A percentile compares a stretch with the other conserved stretches of the same genome.
These are phyloP conservation scores for Dictyostelium purpureum DNA, from an alignment of 78 protist genomes.

Conservation along the genomic window DNA sequence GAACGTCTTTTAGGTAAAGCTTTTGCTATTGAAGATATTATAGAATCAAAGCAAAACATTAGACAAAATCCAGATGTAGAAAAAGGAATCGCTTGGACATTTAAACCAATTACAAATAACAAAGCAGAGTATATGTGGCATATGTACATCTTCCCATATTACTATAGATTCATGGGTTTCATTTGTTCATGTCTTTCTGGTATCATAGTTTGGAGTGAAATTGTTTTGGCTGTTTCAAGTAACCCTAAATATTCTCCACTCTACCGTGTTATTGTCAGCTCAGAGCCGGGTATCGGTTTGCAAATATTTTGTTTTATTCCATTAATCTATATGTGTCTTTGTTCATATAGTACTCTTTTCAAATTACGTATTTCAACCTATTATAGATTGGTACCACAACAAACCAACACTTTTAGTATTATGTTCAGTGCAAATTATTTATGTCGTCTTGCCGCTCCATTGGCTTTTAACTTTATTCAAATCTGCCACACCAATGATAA, in stretches of 20 bases:
- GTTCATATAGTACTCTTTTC: constrained; percentile 73
- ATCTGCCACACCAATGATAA: constrained; percentile 7
- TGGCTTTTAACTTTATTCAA: constrained; percentile 57
- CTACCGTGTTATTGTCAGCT: background rate
- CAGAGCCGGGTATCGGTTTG: constrained; percentile 21
- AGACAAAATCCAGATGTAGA: background rate
- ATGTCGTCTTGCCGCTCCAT: constrained; percentile 62
- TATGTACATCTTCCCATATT: constrained; percentile 32
- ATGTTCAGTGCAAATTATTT: constrained; percentile 71
- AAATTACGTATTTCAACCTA: constrained; percentile 59
- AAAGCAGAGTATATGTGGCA: constrained; percentile 53
- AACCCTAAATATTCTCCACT: constrained; percentile 9
- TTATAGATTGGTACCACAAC: constrained; percentile 77
- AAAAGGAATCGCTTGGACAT: constrained; percentile 25
- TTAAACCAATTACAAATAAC: background rate
- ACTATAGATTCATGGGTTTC: constrained; percentile 11
- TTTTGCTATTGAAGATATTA: constrained; percentile 67
- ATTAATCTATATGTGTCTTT: constrained; percentile 56
- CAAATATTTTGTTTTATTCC: constrained; percentile 76
- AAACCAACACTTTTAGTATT: constrained; percentile 42
- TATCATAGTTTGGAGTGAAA: constrained; percentile 49
- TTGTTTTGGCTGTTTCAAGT: background rate
- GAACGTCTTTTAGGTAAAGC: constrained; percentile 57
- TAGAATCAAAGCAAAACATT: background rate
- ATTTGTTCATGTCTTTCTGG: constrained; percentile 21